Percentiles rank a stretch among this genome's conserved stretches.
phyloP scores from a whole-genome alignment of 208 protist species.

The Naegleria lovaniensis region DNA sequence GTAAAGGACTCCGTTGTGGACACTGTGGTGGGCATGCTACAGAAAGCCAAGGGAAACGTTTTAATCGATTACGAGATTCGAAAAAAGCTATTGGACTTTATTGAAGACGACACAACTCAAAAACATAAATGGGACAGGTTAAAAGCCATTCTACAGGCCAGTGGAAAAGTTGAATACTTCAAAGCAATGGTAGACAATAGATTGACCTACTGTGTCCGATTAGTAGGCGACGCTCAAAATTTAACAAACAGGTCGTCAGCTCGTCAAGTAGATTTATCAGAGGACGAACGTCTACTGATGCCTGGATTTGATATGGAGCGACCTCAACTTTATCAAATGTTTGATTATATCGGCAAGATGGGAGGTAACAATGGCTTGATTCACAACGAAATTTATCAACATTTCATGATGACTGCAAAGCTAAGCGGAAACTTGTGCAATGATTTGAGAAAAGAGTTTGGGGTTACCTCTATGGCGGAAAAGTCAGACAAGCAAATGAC shows the following conservation, averaged over 20 bases:
- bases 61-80: slow-evolving; percentile 3
- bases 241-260: too few relatives aligned
- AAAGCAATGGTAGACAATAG: neutral
- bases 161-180: slow-evolving; percentile 15
- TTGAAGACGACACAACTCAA: neutral
- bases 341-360: neutral
- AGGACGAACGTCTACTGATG: neutral
- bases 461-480: neutral
- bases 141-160: neutral
- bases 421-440: neutral
- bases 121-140: slow-evolving; percentile 22
- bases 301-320: neutral
- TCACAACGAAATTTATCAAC: neutral
- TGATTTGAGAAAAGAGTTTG: neutral
- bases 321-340: slow-evolving; percentile 9
- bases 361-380: neutral
- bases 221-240: neutral
- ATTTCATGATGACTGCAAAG: neutral
- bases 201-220: neutral
- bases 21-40: neutral
- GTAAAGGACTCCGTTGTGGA: neutral
- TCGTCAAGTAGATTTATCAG: neutral
- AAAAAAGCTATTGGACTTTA: neutral
- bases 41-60: neutral
- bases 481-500: neutral